Evolutionary conservation across 129 eudicot species (phyloP), one percentile per base, ranked within the genome.

Genomic region (Kitagawia praeruptora): DNA sequence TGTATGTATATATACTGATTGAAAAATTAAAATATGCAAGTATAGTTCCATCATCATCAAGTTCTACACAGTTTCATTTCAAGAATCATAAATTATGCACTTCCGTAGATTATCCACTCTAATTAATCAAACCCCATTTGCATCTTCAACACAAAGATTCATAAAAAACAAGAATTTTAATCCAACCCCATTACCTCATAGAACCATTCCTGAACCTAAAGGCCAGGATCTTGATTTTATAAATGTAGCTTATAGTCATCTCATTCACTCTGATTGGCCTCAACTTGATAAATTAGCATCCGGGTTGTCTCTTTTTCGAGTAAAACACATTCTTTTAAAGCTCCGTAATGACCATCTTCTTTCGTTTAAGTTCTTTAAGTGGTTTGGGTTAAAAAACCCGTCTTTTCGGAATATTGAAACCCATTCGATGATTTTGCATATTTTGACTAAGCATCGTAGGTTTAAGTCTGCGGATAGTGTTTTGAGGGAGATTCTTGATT

Each of bases 161-260:
- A 10, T 5, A 69, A 87, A 61, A 75, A 80, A 42, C 21, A 80
- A 44, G 16, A 82, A 76, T 41, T 72, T 85, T 84, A 67, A 38
- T 49, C 81, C 90, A 45, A 85, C 86, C 75, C 91, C 93, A 75
- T 79, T 93, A 16, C 98, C 98, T 31, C 92, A 91, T 53, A 85
- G 89, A 83, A 88, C 90, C 49, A 56, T 93, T 40, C 91, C 87
- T 38, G 85, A 87, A 80, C 87, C 93, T 77, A 89, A 72, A 88
- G 98, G 92, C 23, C 96, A 89, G 79, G 92, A 93, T 75, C 92
- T 89, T 58, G 98, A 93, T 84, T 91, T 77, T 66, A 77, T 93
- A 0, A 91, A 91, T 79, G 83, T 93, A 80, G 92, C 89, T 34
- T 92, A 93, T 77, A 89, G 96, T 76, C 96, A 89, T 87, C 86